Evolutionary conservation across 495 filamentous ascomycete genomes (phyloP).

Genomic region (Annulohypoxylon maeteangense): DNA sequence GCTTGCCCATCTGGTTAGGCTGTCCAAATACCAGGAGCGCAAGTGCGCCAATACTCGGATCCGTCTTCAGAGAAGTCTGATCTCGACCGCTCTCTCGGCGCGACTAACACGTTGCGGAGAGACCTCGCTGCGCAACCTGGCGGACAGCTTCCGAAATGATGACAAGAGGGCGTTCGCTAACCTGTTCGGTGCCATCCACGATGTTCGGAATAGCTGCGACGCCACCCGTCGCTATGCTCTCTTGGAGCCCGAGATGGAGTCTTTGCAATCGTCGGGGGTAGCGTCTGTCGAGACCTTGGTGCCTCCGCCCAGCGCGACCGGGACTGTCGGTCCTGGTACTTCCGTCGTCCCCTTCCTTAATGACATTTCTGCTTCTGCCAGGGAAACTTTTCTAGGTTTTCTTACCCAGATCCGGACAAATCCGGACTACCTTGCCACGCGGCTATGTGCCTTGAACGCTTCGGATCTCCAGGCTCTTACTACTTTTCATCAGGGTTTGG

Average conservation of each 20-base stretch:
- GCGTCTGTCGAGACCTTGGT: slow-evolving; percentile 59
- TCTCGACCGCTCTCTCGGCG: slow-evolving; percentile 81
- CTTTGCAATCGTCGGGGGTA: slow-evolving; percentile 55
- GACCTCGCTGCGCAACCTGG: slow-evolving; percentile 81
- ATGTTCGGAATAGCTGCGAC: slow-evolving; percentile 87
- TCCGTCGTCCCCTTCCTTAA: slow-evolving; percentile 77
- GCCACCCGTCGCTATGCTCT: slow-evolving; percentile 73
- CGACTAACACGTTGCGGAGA: slow-evolving; percentile 82
- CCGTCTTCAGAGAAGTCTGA: slow-evolving; percentile 72
- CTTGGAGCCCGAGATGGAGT: slow-evolving; percentile 74
- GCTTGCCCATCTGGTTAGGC: slow-evolving; percentile 74
- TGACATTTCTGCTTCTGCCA: slow-evolving; percentile 78
- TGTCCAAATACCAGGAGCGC: slow-evolving; percentile 79
- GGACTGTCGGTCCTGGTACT: slow-evolving; percentile 53
- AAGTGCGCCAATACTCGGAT: slow-evolving; percentile 72
- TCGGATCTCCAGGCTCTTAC: slow-evolving; percentile 78
- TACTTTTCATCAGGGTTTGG: slow-evolving; percentile 78
- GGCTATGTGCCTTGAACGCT: slow-evolving; percentile 75
- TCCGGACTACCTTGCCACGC: slow-evolving; percentile 84
- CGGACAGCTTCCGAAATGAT: slow-evolving; percentile 88
- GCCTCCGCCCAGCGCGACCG: slow-evolving; percentile 49
- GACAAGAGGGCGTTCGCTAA: slow-evolving; percentile 89
- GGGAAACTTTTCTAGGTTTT: slow-evolving; percentile 80
- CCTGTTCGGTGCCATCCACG: slow-evolving; percentile 87
- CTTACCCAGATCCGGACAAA: slow-evolving; percentile 84